Base-by-base conservation (phyloP, 1,284 basidiomycete species). In the Puccinia hordei region DNA sequence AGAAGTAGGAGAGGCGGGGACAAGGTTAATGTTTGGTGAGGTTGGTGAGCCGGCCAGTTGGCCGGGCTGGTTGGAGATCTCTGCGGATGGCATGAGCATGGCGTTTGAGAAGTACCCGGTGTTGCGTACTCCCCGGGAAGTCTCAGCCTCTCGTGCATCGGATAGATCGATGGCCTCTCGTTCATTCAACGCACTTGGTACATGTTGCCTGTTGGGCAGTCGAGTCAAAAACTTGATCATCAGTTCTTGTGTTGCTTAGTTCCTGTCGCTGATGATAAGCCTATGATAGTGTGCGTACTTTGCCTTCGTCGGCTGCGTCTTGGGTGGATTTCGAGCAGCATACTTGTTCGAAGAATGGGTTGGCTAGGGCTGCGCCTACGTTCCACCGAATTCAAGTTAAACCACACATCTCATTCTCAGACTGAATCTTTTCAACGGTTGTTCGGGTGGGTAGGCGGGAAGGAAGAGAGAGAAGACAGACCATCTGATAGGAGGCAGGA, bases 51-150 rank as follows among this genome's bases (percentile, higher is more conserved):
- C 46, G 55, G 38, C 9, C 22, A 38, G 51, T 46, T 38, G 35
- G 15, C 38, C 46, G 27, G 73, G 46, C 30, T 77, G 75, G 49
- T 69, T 77, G 0, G 73, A 65, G 17, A 59, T 46, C 61, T 35
- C 57, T 44, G 49, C 75, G 17, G 63, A 1, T 33, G 76, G 76
- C 65, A 79, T 69, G 38, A 51, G 35, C 76, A 79, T 79, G 33
- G 76, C 76, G 53, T 79, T 79, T 33, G 76, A 79, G 38, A 79
- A 79, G 57, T 79, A 79, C 24, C 76, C 76, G 2, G 76, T 79
- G 24, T 71, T 79, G 30, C 68, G 76, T 1, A 44, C 53, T 19
- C 76, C 76, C 10, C 51, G 53, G 13, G 44, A 66, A 19, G 33
- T 68, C 68, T 79, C 76, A 15, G 38, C 46, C 19, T 41, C 76